Conservation (phyloP, 2,329 filamentous ascomycete genomes). For the Clarireedia paspali region DNA sequence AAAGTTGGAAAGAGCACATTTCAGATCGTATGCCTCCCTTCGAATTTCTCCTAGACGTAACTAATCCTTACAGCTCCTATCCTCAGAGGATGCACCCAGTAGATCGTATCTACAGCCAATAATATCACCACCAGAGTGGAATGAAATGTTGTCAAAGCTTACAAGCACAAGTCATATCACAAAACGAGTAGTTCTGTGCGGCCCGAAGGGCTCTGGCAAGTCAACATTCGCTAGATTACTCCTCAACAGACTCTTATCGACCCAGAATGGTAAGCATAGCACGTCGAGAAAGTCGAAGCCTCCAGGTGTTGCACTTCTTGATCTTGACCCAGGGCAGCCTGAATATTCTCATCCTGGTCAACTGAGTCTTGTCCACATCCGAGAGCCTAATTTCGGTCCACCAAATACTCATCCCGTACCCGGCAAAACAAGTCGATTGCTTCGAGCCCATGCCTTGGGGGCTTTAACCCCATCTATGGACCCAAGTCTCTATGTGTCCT, state of each 20-base stretch:
- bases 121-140: conserved; percentile 51
- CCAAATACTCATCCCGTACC: conserved; percentile 55
- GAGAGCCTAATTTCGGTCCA: conserved; percentile 54
- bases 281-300: conserved; percentile 4
- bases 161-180: conserved; percentile 29
- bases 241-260: conserved; percentile 51
- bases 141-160: conserved; percentile 33
- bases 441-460: conserved; percentile 61
- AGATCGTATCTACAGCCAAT: conserved; percentile 45
- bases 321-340: conserved; percentile 71
- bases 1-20: conserved; percentile 33
- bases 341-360: conserved; percentile 66
- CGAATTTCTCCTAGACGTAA: neutral
- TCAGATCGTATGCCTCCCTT: conserved; percentile 37
- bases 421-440: conserved; percentile 29
- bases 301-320: conserved; percentile 46
- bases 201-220: conserved; percentile 67
- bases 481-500: conserved; percentile 57
- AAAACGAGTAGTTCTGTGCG: conserved; percentile 51
- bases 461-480: conserved; percentile 58
- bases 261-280: neutral
- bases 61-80: conserved; percentile 38
- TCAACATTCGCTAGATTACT: conserved; percentile 65
- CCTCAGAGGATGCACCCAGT: conserved; percentile 44
- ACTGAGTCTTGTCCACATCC: conserved; percentile 57